Evolutionary conservation across 768 basidiomycete genomes (phyloP).

Genomic region (Dictyophora rubrovolvata): DNA sequence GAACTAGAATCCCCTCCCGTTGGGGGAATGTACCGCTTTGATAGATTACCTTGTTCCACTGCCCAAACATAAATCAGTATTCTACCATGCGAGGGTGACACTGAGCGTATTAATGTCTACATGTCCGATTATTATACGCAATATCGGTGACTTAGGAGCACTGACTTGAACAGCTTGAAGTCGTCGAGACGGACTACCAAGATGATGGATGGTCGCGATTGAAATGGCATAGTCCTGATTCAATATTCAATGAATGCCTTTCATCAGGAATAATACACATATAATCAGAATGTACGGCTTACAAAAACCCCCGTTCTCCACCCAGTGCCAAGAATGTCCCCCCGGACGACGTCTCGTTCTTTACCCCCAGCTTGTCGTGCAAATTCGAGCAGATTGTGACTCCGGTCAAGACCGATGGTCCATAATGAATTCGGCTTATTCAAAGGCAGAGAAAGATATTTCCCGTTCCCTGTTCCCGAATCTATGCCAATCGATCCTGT

Average conservation of each 20-base stretch:
- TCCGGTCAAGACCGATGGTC: slow-evolving; percentile 82
- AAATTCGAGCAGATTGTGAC: slow-evolving; percentile 64
- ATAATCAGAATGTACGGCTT: slow-evolving; percentile 22
- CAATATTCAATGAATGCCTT: slow-evolving; percentile 2
- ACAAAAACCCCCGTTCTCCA: slow-evolving; percentile 84
- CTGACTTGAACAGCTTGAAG: slow-evolving; percentile 62
- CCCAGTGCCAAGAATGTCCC: slow-evolving; percentile 59
- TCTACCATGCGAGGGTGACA: slow-evolving; percentile 62
- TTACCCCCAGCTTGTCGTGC: slow-evolving; percentile 53
- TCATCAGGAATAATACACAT: background rate
- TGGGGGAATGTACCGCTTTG: slow-evolving; percentile 58
- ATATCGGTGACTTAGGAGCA: slow-evolving; percentile 1
- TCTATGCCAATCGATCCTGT: slow-evolving; percentile 83
- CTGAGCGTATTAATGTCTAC: slow-evolving; percentile 53
- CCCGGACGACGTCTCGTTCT: slow-evolving; percentile 65
- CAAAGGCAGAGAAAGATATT: slow-evolving; percentile 75
- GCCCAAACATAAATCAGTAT: slow-evolving; percentile 96
- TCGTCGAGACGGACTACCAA: slow-evolving; percentile 71
- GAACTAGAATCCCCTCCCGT: slow-evolving; percentile 17
- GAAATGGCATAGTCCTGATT: slow-evolving; percentile 92
- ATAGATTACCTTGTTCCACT: slow-evolving; percentile 79
- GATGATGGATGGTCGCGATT: slow-evolving; percentile 95
- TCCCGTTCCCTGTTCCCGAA: slow-evolving; percentile 94
- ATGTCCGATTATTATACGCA: background rate
- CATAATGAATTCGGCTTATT: slow-evolving; percentile 51